Base-by-base conservation (phyloP, 768 basidiomycete species). In the Xerocomus spinulosus region DNA sequence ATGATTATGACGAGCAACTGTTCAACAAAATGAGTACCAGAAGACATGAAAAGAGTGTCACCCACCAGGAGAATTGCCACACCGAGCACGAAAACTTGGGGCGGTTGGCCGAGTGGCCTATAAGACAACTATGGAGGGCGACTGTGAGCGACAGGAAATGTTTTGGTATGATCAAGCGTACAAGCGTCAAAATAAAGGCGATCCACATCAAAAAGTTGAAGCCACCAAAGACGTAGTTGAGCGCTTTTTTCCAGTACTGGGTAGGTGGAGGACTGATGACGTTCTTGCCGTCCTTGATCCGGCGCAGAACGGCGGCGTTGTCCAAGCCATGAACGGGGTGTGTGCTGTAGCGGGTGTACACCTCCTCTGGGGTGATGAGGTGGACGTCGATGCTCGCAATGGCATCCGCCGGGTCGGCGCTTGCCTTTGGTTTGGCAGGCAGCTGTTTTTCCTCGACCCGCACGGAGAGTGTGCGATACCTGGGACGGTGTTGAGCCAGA, bases 141-240 rank as follows among this genome's bases (percentile, higher is more conserved):
- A 37, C 52, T 30, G 52, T 30, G 41, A 5, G 54, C 18, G 28
- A n/a, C 48, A 44, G 42, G 9, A 12, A 24, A 13, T 34, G 12
- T 13, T n/a, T n/a, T n/a, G n/a, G 25, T 30, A 21, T 44, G 46
- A 30, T n/a, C 36, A 34, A 20, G 62, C 72, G 10, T 58, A 74
- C 73, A 24, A 71, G 29, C 0, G 72, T 73, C 44, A 76, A 69
- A 45, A 82, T 65, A 51, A 78, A 77, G 0, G 77, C 79, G 40
- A 76, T 70, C 68, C 80, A 73, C 64, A 82, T 75, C 14, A 82
- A 61, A 44, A 72, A 73, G 43, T 80, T 80, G 60, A 81, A 81
- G 1, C 80, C 80, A 33, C 79, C 77, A 38, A 82, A 77, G 40
- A 81, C 49, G 43, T 79, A 82, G 54, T 73, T 74, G 15, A 78